These are phyloP conservation scores for Cordyceps farinosa DNA, from an alignment of 2,329 filamentous ascomycete species.

Conservation along the genomic window DNA sequence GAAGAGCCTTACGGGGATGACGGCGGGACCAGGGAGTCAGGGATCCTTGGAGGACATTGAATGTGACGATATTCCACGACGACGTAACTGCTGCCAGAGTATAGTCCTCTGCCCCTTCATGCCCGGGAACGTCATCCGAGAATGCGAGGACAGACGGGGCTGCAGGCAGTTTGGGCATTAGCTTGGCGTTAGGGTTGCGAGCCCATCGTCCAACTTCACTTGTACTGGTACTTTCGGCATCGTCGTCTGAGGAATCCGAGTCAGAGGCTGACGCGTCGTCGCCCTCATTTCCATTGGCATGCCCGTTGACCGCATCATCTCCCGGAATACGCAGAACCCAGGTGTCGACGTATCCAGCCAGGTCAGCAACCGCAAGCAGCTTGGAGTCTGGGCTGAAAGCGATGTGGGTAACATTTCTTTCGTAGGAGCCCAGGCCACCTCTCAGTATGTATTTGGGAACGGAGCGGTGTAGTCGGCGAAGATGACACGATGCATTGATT, in stretches of 20 bases:
- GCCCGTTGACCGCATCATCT: constrained; percentile 29
- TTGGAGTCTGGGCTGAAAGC: constrained; percentile 78
- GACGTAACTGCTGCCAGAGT: constrained; percentile 52
- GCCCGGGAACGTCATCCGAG: constrained; percentile 44
- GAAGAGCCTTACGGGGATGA: constrained; percentile 74
- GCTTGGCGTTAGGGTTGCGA: constrained; percentile 64
- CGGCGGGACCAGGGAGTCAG: constrained; percentile 82
- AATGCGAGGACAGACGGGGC: constrained; percentile 68
- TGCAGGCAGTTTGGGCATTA: constrained; percentile 65
- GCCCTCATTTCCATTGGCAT: constrained; percentile 29
- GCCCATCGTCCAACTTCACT: constrained; percentile 63
- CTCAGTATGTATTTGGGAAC: constrained; percentile 54
- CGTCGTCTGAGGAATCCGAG: constrained; percentile 41
- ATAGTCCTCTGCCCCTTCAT: constrained; percentile 39
- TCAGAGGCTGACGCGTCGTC: constrained; percentile 38
- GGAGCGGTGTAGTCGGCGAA: constrained; percentile 51
- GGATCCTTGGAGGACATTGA: constrained; percentile 72
- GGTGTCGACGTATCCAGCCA: constrained; percentile 82
- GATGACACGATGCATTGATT: constrained; percentile 41
- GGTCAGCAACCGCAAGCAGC: constrained; percentile 73
- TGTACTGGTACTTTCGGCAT: constrained; percentile 40
- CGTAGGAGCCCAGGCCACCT: constrained; percentile 70
- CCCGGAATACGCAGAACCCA: constrained; percentile 63
- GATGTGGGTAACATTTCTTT: constrained; percentile 68
- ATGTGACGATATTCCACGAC: constrained; percentile 66